phyloP scores from a whole-genome alignment of 1,139 yeast genomes.

The Lipomyces yarrowii region DNA sequence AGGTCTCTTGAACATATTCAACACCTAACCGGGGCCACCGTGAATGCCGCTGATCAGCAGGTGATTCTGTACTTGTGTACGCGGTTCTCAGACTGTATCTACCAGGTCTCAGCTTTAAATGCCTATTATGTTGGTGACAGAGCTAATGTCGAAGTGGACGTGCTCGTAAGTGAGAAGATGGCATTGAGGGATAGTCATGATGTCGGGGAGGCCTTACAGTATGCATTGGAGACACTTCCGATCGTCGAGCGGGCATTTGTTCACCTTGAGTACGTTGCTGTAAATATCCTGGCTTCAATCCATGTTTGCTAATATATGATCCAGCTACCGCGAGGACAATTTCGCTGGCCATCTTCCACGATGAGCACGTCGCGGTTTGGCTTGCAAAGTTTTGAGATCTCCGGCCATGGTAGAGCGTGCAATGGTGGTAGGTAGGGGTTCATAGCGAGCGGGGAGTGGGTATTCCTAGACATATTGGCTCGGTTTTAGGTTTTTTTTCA shows the following conservation, averaged over 20 bases:
- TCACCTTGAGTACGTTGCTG: conserved; percentile 61
- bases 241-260: conserved; percentile 81
- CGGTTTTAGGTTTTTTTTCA: neutral
- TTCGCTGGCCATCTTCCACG: conserved; percentile 30
- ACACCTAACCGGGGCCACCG: conserved; percentile 75
- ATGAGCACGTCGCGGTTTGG: neutral
- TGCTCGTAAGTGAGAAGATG: conserved; percentile 59
- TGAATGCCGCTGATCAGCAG: conserved; percentile 63
- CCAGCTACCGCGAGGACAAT: conserved; percentile 27
- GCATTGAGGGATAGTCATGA: conserved; percentile 72
- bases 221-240: conserved; percentile 75
- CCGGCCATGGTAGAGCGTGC: neutral
- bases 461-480: neutral
- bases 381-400: neutral
- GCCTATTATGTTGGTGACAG: conserved; percentile 82
- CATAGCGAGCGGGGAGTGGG: neutral
- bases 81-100: conserved; percentile 69
- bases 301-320: neutral
- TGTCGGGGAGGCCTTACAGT: conserved; percentile 78
- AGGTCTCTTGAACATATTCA: conserved; percentile 62
- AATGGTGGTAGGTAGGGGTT: neutral
- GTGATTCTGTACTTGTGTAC: conserved; percentile 66
- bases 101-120: conserved; percentile 65
- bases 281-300: too few species aligned
- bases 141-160: conserved; percentile 74